Evolutionary conservation across 106 monocot species (phyloP).

Genomic region (Apostasia shenzhenica): DNA sequence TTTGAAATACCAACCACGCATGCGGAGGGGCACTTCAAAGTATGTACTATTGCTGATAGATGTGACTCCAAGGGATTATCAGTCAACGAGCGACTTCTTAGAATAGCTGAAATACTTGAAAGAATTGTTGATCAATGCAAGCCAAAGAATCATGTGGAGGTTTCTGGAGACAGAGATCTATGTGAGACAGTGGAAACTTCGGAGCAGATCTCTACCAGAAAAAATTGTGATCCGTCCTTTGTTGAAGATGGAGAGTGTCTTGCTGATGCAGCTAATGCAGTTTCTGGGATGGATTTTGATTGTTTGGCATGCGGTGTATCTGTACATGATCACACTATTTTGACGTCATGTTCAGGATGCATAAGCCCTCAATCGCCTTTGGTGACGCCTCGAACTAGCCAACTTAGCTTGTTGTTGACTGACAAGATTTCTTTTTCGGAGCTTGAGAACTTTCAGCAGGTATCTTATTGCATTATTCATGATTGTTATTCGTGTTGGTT

Average conservation of each 20-base stretch:
- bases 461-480: conserved; percentile 1
- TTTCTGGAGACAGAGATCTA: conserved; percentile 7
- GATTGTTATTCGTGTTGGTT: not conserved
- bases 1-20: conserved; percentile 77
- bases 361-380: conserved; percentile 59
- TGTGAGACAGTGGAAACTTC: conserved; percentile 18
- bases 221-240: conserved; percentile 11
- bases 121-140: conserved; percentile 47
- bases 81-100: conserved; percentile 62
- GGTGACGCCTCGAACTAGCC: conserved; percentile 41
- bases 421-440: conserved; percentile 32
- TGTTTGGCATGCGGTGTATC: conserved; percentile 2
- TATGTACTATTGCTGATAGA: conserved; percentile 80
- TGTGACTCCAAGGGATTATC: conserved; percentile 83
- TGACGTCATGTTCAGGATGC: conserved; percentile 43
- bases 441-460: conserved; percentile 80
- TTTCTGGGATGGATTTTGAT: conserved; percentile 11
- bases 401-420: conserved; percentile 37
- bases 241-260: conserved; percentile 3
- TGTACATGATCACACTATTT: conserved; percentile 20
- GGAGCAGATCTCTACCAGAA: conserved; percentile 11
- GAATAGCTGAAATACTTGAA: conserved; percentile 69
- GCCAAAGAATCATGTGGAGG: conserved; percentile 22
- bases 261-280: conserved; percentile 14
- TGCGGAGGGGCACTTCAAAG: conserved; percentile 74